phyloP scores from a whole-genome alignment of 2,329 filamentous ascomycete species.

The Hymenoscyphus repandus region DNA sequence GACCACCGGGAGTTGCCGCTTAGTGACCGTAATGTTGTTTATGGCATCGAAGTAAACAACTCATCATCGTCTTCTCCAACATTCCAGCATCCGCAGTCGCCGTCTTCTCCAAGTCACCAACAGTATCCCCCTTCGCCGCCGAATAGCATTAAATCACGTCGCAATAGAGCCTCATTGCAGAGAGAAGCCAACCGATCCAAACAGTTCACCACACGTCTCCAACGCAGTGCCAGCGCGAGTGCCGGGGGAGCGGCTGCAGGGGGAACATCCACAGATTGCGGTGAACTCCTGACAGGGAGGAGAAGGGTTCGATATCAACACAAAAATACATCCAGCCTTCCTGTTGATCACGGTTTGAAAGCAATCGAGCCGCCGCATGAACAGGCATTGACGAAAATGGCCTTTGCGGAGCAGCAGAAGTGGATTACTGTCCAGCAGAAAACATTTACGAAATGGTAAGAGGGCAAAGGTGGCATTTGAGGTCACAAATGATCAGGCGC shows the following conservation, averaged over 20 bases:
- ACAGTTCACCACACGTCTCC: slow-evolving; percentile 24
- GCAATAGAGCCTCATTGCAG: slow-evolving; percentile 21
- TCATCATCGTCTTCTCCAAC: too few relatives aligned
- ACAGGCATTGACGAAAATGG: slow-evolving; percentile 47
- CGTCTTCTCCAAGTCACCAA: too few relatives aligned
- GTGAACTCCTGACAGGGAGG: slow-evolving; percentile 11
- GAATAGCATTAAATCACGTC: slow-evolving; percentile 18
- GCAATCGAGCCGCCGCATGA: slow-evolving; percentile 30
- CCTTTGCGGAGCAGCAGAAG: slow-evolving; percentile 57
- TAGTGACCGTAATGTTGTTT: too few relatives aligned
- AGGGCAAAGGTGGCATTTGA: neutral
- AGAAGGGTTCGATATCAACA: slow-evolving; percentile 17
- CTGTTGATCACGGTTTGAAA: slow-evolving; percentile 26
- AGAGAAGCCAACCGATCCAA: slow-evolving; percentile 25
- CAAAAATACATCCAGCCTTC: slow-evolving; percentile 17
- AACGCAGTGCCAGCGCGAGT: slow-evolving; percentile 21
- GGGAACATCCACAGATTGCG: slow-evolving; percentile 8
- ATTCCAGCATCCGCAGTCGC: too few relatives aligned
- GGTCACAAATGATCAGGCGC: slow-evolving; percentile 5
- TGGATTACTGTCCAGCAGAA: slow-evolving; percentile 89
- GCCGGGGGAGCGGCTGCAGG: slow-evolving; percentile 2
- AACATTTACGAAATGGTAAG: slow-evolving; percentile 95
- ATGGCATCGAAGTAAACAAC: too few relatives aligned
- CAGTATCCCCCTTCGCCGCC: slow-evolving; percentile 17
- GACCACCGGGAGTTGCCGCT: too few relatives aligned